Evolutionary conservation across 441 rosid genomes (phyloP).

Genomic region (Oxalis stricta): DNA sequence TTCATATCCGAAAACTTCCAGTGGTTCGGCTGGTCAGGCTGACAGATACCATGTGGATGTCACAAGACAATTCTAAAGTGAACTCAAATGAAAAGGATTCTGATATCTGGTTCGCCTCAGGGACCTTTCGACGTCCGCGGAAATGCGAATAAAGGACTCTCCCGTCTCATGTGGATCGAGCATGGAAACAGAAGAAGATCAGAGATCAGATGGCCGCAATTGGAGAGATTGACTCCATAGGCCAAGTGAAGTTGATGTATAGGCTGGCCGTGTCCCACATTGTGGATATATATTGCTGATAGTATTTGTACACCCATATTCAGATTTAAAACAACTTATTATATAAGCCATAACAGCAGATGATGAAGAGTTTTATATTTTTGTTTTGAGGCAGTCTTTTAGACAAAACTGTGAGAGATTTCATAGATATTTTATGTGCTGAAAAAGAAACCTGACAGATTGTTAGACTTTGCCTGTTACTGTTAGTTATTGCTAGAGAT

Average conservation of each 20-base stretch:
- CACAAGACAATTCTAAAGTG: constrained; percentile 7
- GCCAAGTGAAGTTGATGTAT: constrained; percentile 15
- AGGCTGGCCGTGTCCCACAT: too few species aligned
- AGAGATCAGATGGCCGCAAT: constrained; percentile 37
- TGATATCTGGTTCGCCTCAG: constrained; percentile 28
- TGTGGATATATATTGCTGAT: too few species aligned
- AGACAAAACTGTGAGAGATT: too few species aligned
- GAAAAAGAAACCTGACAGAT: too few species aligned
- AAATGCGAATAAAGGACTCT: constrained; percentile 11
- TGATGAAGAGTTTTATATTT: too few species aligned
- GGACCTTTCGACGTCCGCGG: constrained; percentile 21
- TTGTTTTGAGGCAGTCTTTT: too few species aligned
- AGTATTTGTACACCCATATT: too few species aligned
- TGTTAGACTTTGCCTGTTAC: too few species aligned
- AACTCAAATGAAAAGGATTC: constrained; percentile 13
- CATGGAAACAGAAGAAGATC: constrained; percentile 23
- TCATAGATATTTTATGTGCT: too few species aligned
- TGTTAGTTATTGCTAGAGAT: too few species aligned
- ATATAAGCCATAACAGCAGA: too few species aligned
- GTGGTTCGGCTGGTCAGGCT: constrained; percentile 1
- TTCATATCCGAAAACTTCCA: constrained; percentile 32
- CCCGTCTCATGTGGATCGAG: constrained; percentile 8
- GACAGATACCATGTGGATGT: constrained; percentile 10
- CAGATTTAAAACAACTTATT: too few species aligned
- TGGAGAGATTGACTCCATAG: constrained; percentile 15